Base-by-base conservation (phyloP, 2,329 filamentous ascomycete genomes). In the Trichoderma citrinoviride region DNA sequence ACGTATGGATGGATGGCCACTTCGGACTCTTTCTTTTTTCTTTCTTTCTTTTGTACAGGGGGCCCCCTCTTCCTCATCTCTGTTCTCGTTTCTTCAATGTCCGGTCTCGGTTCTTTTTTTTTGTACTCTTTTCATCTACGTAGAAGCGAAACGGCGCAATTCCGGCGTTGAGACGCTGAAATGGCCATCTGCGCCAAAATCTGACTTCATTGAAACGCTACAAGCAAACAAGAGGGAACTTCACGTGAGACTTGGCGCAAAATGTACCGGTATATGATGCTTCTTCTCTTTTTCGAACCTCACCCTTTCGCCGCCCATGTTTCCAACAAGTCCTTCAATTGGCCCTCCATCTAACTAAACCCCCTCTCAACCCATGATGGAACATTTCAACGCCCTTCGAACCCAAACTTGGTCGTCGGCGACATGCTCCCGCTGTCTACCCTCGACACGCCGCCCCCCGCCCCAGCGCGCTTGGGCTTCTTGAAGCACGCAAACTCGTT, bases 401-500 rank as follows among this genome's bases (percentile, higher is more conserved):
- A 17, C 7, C 49, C 53, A 49, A 65, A 53, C 52, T 65, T 72
- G 67, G 75, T 73, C 3, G 47, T 65, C 17, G 61, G 49, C 25
- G 47, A 40, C 49, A 60, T 47, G 6, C 61, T 65, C 6, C 73
- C 72, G 25, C 74, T 75, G 33, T 77, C 76, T n/a, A 73, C 72
- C 56, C 77, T 72, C 44, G 72, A 72, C 7, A 72, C 68, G 3
- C 69, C 33, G 10, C 33, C 33, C 33, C 69, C 23, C 74, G 72
- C 1, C 76, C 77, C 12, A 10, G 49, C 12, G 67, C 82, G 77
- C 75, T 85, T 85, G 21, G 81, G 80, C 76, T 89, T 90, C 75
- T 85, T 88, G 75, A 94, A 94, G 76, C 91, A 93, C n/a, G 88
- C 87, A 80, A 97, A 97, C 76, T 96, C 91, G 68, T 88, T 92